These are phyloP conservation scores for Tagetes patula DNA, from an alignment of 129 eudicot genomes.

Conservation along the genomic window DNA sequence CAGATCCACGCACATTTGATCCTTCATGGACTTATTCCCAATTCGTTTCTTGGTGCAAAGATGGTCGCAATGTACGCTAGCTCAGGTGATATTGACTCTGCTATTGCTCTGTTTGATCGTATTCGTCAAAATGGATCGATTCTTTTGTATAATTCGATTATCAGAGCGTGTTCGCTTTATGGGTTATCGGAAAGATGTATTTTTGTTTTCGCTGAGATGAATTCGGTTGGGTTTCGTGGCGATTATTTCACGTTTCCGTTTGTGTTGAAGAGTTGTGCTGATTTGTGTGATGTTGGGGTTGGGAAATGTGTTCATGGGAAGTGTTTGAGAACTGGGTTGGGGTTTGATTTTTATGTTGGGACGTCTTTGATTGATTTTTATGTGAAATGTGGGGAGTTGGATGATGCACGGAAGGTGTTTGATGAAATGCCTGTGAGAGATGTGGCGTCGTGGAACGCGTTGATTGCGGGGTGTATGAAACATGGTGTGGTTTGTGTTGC, in stretches of 20 bases:
- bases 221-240: constrained; percentile 38
- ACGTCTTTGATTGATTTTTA: constrained; percentile 70
- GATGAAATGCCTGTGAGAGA: constrained; percentile 66
- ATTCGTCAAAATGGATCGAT: constrained; percentile 24
- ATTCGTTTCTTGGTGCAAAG: constrained; percentile 53
- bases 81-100: constrained; percentile 60
- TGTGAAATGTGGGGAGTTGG: constrained; percentile 56
- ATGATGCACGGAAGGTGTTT: constrained; percentile 43
- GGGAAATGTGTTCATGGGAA: constrained; percentile 66
- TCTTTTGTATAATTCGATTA: constrained; percentile 61
- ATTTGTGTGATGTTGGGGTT: constrained; percentile 27
- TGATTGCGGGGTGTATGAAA: constrained; percentile 67
- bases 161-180: constrained; percentile 53
- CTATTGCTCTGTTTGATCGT: constrained; percentile 34
- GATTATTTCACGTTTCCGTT: constrained; percentile 78
- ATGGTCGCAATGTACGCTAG: constrained; percentile 90
- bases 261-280: constrained; percentile 70
- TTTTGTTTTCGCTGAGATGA: constrained; percentile 36
- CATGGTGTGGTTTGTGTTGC: constrained; percentile 46
- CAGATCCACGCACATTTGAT: constrained; percentile 58
- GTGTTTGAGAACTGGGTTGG: constrained; percentile 59
- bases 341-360: constrained; percentile 63
- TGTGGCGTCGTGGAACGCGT: constrained; percentile 66
- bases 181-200: constrained; percentile 29
- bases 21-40: constrained; percentile 57